A percentile compares a stretch with the other conserved stretches of the same genome.
These are phyloP conservation scores for Pseudocercospora fuligena DNA, from an alignment of 2,329 filamentous ascomycete genomes.

Conservation along the genomic window DNA sequence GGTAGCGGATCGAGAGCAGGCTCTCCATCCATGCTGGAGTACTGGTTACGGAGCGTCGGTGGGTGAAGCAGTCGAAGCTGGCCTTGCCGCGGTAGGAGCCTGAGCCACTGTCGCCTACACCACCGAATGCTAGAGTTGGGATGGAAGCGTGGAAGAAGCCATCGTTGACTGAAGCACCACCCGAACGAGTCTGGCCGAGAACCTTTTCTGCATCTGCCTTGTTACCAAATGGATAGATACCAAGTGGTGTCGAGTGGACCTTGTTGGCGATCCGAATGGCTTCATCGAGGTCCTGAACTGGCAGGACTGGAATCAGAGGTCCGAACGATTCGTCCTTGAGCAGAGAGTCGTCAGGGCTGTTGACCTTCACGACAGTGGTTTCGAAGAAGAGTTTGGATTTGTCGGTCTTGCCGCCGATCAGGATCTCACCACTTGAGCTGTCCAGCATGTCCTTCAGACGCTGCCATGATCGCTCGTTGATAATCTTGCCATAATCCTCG, in stretches of 20 bases:
- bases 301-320: conserved; percentile 83
- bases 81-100: conserved; percentile 79
- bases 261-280: conserved; percentile 81
- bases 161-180: conserved; percentile 58
- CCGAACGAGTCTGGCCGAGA: conserved; percentile 55
- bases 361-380: conserved; percentile 87
- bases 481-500: conserved; percentile 76
- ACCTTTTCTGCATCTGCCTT: conserved; percentile 75
- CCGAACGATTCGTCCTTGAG: conserved; percentile 88
- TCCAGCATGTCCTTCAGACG: conserved; percentile 93
- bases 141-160: conserved; percentile 73
- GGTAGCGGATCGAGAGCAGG: conserved; percentile 69
- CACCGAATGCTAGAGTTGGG: conserved; percentile 77
- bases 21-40: conserved; percentile 71
- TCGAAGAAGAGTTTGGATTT: conserved; percentile 82
- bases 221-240: conserved; percentile 82
- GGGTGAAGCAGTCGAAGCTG: conserved; percentile 71
- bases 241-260: conserved; percentile 81
- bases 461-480: conserved; percentile 78
- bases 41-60: conserved; percentile 63
- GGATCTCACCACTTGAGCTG: conserved; percentile 77
- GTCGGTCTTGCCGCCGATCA: conserved; percentile 85
- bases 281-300: conserved; percentile 79
- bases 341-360: conserved; percentile 75
- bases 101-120: conserved; percentile 77